These are phyloP conservation scores for Coelastrella sp. DNA, from an alignment of 139 green algal genomes.

Conservation along the genomic window DNA sequence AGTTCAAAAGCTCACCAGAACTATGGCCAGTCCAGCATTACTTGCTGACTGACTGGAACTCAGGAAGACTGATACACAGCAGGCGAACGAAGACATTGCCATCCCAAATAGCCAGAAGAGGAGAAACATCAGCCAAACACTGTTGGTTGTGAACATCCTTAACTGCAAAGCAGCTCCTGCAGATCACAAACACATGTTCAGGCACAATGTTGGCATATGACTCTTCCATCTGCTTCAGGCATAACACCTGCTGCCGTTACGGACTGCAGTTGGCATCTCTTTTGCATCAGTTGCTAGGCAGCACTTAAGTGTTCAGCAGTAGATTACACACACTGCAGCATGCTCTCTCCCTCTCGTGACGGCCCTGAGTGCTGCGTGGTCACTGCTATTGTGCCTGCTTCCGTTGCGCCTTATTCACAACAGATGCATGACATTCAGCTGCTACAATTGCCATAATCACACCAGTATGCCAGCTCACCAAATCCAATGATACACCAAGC, in stretches of 20 bases:
- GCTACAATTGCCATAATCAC: neutral
- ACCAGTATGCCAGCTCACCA: neutral
- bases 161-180: conserved; percentile 86
- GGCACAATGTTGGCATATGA: too few species aligned
- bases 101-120: conserved; percentile 95
- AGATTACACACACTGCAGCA: neutral
- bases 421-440: neutral
- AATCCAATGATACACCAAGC: conserved; percentile 74
- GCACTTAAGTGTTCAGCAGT: neutral
- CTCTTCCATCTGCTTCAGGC: neutral
- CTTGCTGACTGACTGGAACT: conserved; percentile 29
- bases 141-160: conserved; percentile 89
- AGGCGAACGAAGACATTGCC: conserved; percentile 79
- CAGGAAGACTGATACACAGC: conserved; percentile 84
- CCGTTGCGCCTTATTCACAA: neutral
- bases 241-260: too few species aligned
- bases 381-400: too few species aligned
- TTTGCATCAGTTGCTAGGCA: too few species aligned
- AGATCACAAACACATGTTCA: neutral
- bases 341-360: too few species aligned
- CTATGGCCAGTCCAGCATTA: conserved; percentile 5
- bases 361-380: neutral
- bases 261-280: too few species aligned
- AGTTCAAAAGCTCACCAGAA: conserved; percentile 27
- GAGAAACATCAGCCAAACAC: conserved; percentile 82